phyloP scores from a whole-genome alignment of 1,284 basidiomycete species.

The Quambalaria eucalypti region DNA sequence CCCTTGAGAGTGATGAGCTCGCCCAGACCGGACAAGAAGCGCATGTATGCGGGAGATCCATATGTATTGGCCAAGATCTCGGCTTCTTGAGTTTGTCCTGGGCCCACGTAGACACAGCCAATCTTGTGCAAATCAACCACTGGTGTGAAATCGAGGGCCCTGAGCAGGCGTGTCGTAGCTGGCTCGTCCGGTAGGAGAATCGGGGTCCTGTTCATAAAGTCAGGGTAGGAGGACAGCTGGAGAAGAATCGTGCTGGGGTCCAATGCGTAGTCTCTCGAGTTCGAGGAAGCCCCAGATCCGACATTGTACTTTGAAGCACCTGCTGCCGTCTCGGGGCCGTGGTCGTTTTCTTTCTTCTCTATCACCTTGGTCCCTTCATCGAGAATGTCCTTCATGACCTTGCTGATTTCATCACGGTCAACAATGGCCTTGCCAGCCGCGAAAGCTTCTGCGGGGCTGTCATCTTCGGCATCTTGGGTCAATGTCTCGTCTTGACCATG shows the following conservation, averaged over 20 bases:
- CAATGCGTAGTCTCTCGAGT: conserved; percentile 49
- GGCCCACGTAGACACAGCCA: conserved; percentile 89
- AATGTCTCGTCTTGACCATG: neutral
- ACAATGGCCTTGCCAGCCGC: neutral
- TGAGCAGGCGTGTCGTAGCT: conserved; percentile 59
- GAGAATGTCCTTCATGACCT: neutral
- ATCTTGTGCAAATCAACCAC: conserved; percentile 98
- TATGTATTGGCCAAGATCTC: conserved; percentile 85
- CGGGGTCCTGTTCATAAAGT: conserved; percentile 44
- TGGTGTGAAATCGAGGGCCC: conserved; percentile 72
- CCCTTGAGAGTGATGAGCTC: conserved; percentile 80
- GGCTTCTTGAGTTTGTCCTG: conserved; percentile 71
- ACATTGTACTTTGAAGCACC: neutral
- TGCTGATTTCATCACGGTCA: neutral
- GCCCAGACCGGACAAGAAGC: conserved; percentile 82
- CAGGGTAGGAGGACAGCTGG: conserved; percentile 60
- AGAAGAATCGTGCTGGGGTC: conserved; percentile 81
- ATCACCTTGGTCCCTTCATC: neutral
- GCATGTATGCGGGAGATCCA: conserved; percentile 87
- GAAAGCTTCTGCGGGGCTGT: neutral
- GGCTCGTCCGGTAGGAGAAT: conserved; percentile 52
- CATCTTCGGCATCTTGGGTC: neutral
- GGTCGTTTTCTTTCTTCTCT: neutral
- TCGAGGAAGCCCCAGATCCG: neutral
- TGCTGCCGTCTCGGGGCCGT: neutral